phyloP scores from a whole-genome alignment of 2,329 filamentous ascomycete genomes.

The Coleophoma eucalyptorum region DNA sequence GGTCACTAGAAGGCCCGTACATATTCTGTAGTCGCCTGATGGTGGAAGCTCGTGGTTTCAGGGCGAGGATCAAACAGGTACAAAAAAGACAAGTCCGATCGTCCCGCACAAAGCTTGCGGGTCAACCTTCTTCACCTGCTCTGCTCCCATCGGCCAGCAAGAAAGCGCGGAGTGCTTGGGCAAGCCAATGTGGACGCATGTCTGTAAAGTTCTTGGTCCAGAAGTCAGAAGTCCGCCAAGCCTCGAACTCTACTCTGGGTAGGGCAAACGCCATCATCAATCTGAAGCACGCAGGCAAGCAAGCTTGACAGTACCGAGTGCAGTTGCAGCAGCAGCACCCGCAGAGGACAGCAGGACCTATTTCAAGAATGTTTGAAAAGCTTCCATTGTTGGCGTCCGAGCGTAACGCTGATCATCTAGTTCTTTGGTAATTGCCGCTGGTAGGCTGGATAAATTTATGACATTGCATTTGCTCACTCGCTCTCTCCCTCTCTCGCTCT shows the following conservation, averaged over 20 bases:
- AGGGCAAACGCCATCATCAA: neutral
- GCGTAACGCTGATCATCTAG: neutral
- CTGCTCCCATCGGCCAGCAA: neutral
- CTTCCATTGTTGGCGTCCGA: neutral
- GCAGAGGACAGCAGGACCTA: neutral
- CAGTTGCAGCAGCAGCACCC: neutral
- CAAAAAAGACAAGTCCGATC: neutral
- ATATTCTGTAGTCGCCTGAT: neutral
- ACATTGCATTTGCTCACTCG: too few relatives aligned
- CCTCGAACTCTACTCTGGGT: too few relatives aligned
- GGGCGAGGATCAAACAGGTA: neutral
- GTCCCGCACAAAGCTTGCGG: neutral
- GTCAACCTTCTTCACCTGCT: neutral
- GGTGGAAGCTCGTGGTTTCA: neutral
- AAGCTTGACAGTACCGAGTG: neutral
- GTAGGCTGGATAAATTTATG: neutral
- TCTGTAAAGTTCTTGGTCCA: neutral
- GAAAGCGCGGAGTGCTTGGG: neutral
- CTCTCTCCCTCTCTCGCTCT: too few relatives aligned
- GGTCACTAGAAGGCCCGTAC: slow-evolving; percentile 1
- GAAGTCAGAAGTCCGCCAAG: neutral
- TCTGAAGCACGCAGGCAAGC: neutral
- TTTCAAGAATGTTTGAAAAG: slow-evolving; percentile 3
- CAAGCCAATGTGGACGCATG: too few relatives aligned
- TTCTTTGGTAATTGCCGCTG: neutral